A percentile compares a stretch with the other conserved stretches of the same genome.
Evolutionary conservation across 305 asterid genomes (phyloP).

Genomic region (Fraxinus sp.): DNA sequence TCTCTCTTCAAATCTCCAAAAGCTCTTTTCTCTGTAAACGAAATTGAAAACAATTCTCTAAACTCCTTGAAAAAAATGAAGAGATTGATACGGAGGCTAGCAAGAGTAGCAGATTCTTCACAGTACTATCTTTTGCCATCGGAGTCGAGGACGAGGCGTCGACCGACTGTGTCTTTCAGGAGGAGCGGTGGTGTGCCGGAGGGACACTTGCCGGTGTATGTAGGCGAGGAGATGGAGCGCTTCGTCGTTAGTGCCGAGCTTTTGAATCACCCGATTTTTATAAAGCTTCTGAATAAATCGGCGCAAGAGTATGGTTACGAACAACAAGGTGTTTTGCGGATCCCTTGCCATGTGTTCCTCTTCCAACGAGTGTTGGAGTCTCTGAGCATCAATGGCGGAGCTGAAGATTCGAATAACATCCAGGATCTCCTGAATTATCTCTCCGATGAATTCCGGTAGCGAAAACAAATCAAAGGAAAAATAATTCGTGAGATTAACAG

Average conservation of each 20-base stretch:
- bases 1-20: constrained; percentile 13
- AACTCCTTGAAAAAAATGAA: constrained; percentile 35
- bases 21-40: background rate
- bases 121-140: constrained; percentile 45
- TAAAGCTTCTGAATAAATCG: constrained; percentile 52
- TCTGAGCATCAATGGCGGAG: constrained; percentile 33
- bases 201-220: constrained; percentile 80
- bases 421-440: constrained; percentile 39
- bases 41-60: background rate
- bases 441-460: constrained; percentile 32
- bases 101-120: constrained; percentile 66
- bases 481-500: background rate
- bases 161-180: constrained; percentile 27
- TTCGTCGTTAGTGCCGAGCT: constrained; percentile 69
- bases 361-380: constrained; percentile 73
- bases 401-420: constrained; percentile 30
- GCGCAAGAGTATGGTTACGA: constrained; percentile 78
- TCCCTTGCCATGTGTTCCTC: constrained; percentile 66
- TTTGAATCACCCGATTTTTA: constrained; percentile 63
- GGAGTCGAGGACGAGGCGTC: constrained; percentile 31
- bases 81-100: constrained; percentile 55
- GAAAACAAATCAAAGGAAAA: background rate
- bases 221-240: constrained; percentile 82
- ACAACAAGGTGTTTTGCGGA: constrained; percentile 67
- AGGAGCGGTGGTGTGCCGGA: constrained; percentile 49